phyloP scores from a whole-genome alignment of 2,329 filamentous ascomycete species.

The Thelonectria blattea region DNA sequence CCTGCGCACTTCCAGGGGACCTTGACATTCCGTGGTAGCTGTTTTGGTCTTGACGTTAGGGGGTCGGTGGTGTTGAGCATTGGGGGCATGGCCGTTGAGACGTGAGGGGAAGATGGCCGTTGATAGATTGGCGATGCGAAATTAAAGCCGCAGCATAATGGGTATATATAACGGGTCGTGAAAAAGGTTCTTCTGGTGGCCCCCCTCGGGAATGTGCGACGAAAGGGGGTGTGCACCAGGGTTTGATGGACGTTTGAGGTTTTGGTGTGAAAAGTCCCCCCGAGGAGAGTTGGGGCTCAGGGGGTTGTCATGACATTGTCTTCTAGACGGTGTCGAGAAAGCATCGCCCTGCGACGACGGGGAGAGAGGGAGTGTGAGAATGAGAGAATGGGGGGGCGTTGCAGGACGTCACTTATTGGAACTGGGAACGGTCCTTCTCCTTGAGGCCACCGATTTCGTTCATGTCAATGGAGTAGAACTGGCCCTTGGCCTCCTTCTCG shows the following conservation, averaged over 20 bases:
- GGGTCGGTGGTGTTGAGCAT: slow-evolving; percentile 4
- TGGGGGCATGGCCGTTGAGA: slow-evolving; percentile 11
- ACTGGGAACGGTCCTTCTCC: slow-evolving; percentile 72
- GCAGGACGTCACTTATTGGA: slow-evolving; percentile 40
- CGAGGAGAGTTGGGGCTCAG: slow-evolving; percentile 25
- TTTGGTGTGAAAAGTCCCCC: slow-evolving; percentile 22
- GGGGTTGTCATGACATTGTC: slow-evolving; percentile 34
- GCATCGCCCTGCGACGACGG: slow-evolving; percentile 37
- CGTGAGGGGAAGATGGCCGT: slow-evolving; percentile 27
- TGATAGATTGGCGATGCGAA: slow-evolving; percentile 38
- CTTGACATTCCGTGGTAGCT: slow-evolving; percentile 31
- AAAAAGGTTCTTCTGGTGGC: slow-evolving; percentile 28
- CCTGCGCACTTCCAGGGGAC: slow-evolving; percentile 19
- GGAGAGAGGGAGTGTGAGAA: slow-evolving; percentile 22
- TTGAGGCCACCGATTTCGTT: slow-evolving; percentile 92
- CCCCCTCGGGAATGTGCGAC: slow-evolving; percentile 28
- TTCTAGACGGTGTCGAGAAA: slow-evolving; percentile 36
- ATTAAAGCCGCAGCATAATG: slow-evolving; percentile 40
- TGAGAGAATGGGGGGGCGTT: neutral
- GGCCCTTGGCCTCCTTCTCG: slow-evolving; percentile 76
- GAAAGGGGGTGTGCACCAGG: slow-evolving; percentile 22
- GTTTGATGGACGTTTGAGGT: slow-evolving; percentile 30
- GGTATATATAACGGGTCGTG: slow-evolving; percentile 41
- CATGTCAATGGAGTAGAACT: slow-evolving; percentile 94
- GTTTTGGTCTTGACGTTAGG: slow-evolving; percentile 9